These are phyloP conservation scores for Paecilomyces formosus DNA, from an alignment of 2,329 filamentous ascomycete species.

Conservation along the genomic window DNA sequence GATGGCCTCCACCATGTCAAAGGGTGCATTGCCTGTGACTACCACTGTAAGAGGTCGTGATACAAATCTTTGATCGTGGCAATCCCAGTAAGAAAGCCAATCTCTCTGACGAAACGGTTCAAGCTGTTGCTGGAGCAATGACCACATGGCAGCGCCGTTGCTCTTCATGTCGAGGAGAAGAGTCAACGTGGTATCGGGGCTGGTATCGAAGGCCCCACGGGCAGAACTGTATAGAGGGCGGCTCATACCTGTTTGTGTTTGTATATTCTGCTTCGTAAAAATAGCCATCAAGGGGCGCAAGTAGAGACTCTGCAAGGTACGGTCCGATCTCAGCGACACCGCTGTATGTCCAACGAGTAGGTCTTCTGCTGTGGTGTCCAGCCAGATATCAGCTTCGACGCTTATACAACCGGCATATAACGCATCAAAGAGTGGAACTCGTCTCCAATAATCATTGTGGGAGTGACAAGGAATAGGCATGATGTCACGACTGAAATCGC, in stretches of 20 bases:
- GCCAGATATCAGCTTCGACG: conserved; percentile 65
- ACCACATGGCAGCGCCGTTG: conserved; percentile 23
- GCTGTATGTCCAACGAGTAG: conserved; percentile 54
- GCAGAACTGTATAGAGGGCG: not conserved
- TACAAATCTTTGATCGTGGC: not conserved
- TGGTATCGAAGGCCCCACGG: conserved; percentile 50
- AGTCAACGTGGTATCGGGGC: conserved; percentile 48
- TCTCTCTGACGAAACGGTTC: conserved; percentile 2
- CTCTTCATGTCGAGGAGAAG: conserved; percentile 66
- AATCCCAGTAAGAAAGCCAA: conserved; percentile 3
- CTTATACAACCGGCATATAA: conserved; percentile 53
- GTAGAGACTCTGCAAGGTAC: conserved; percentile 54
- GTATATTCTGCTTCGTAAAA: conserved; percentile 45
- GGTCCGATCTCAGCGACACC: conserved; percentile 8
- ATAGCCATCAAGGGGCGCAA: conserved; percentile 57
- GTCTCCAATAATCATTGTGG: conserved; percentile 66
- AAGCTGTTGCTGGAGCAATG: not conserved
- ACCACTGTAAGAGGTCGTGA: conserved; percentile 6
- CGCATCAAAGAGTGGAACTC: conserved; percentile 56
- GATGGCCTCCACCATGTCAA: conserved; percentile 3
- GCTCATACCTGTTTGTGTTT: conserved; percentile 16
- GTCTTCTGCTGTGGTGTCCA: conserved; percentile 45
- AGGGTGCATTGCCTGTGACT: conserved; percentile 3
- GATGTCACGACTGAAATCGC: not conserved
- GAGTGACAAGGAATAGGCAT: conserved; percentile 55